phyloP scores from a whole-genome alignment of 192 early-diverging fungal genomes.

The Oehlia diaphana region DNA sequence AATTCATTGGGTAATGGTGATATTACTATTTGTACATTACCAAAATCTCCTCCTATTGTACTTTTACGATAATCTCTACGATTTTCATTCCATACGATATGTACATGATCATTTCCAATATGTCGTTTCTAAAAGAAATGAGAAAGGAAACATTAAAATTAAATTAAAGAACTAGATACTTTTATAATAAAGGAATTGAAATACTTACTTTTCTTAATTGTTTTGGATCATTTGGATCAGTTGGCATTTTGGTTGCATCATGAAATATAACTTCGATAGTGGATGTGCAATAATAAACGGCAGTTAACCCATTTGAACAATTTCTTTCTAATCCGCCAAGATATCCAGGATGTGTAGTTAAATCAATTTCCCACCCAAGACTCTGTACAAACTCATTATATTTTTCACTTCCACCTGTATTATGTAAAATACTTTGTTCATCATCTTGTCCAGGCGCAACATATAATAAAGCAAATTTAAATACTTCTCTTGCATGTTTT shows the following conservation, averaged over 20 bases:
- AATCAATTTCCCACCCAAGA: slow-evolving; percentile 92
- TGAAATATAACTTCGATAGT: slow-evolving; percentile 91
- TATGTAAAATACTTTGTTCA: slow-evolving; percentile 82
- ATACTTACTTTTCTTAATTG: slow-evolving; percentile 85
- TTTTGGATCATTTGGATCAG: slow-evolving; percentile 72
- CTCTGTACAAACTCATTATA: slow-evolving; percentile 87
- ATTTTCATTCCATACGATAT: slow-evolving; percentile 98
- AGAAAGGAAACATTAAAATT: background rate
- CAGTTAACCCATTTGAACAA: slow-evolving; percentile 68
- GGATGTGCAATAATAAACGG: slow-evolving; percentile 85
- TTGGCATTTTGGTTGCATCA: slow-evolving; percentile 87
- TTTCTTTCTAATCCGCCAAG: slow-evolving; percentile 84
- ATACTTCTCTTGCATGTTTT: slow-evolving; percentile 81
- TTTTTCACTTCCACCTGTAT: slow-evolving; percentile 64
- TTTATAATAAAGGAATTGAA: background rate
- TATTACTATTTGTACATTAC: slow-evolving; percentile 91
- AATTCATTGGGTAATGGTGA: slow-evolving; percentile 75
- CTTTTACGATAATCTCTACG: slow-evolving; percentile 77
- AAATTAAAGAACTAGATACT: background rate
- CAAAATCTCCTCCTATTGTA: slow-evolving; percentile 98
- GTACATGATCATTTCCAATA: slow-evolving; percentile 98
- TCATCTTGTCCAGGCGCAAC: slow-evolving; percentile 90
- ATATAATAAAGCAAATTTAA: slow-evolving; percentile 92
- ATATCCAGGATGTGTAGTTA: slow-evolving; percentile 82
- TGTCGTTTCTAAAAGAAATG: slow-evolving; percentile 80